Base-by-base conservation (phyloP, 805 yeast species). In the Nadsonia fulvescens region DNA sequence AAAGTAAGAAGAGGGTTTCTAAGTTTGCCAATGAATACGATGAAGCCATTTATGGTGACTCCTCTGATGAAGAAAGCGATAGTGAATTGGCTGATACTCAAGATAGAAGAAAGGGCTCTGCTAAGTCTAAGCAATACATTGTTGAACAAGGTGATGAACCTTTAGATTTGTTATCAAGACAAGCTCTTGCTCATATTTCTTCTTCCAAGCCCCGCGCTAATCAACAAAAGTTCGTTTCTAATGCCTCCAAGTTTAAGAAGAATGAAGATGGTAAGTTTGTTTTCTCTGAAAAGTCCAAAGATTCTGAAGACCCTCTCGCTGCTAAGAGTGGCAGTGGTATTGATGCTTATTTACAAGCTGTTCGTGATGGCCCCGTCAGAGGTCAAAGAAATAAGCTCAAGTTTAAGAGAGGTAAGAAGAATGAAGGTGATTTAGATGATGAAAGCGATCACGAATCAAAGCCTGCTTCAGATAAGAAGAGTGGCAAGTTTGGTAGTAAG, bases 341-440 rank as follows among this genome's bases (percentile, higher is more conserved):
- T 37, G 77, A 77, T 44, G 96, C 95, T 0, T 89, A 89, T 47
- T 66, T 82, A 37, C 94, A 82, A 35, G 98, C 98, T 5, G 81
- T 89, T 13, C 74, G 68, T 48, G 77, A 75, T 40, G 95, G 89
- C 13, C 96, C 96, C 15, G 70, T 82, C 3, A 73, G 93, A 51
- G 94, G 95, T 32, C 94, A 79, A 58, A 70, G 68, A 56, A 83
- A 83, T 51, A 81, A 70, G 55, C 66, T 86, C 61, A 86, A 82
- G 54, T 86, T 69, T 56, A 78, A 75, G 54, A 70, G 74, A 47
- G 58, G 60, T 28, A 57, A 58, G 25, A 62, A 62, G 15, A 58
- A 53, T 12, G 61, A 63, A 12, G 67, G 63, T 18, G 66, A 58
- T 24, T 72, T 62, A 33, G 66, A 58, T 26, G 70, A 61, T 21